Conservation (phyloP, 306 rosid genomes). For the Amphicarpaea edgeworthii region DNA sequence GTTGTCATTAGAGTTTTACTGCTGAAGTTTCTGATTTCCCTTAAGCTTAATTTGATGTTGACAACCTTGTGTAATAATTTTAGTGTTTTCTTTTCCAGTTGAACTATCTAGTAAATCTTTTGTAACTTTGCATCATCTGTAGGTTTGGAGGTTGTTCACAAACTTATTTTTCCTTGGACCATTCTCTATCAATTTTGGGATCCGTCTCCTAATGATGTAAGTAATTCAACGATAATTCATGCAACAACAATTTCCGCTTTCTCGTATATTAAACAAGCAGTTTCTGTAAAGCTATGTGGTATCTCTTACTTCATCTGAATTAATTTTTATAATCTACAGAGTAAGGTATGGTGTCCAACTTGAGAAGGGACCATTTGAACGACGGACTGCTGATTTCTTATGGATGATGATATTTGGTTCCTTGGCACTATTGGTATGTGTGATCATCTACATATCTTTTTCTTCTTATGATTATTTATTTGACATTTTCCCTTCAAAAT, state of each 20-base stretch:
- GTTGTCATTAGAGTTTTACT: constrained; percentile 28
- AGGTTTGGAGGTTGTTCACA: constrained; percentile 95
- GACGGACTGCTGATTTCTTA: constrained; percentile 91
- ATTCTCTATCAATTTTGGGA: constrained; percentile 89
- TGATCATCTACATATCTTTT: constrained; percentile 34
- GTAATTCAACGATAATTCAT: constrained; percentile 42
- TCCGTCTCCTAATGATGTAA: constrained; percentile 95
- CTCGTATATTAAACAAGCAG: not conserved
- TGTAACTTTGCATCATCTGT: constrained; percentile 48
- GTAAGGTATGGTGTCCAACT: constrained; percentile 96
- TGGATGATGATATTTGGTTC: constrained; percentile 98
- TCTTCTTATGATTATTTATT: constrained; percentile 29
- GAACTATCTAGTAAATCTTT: constrained; percentile 8
- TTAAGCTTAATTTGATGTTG: not conserved
- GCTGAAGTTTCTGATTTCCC: constrained; percentile 10
- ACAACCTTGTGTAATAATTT: not conserved
- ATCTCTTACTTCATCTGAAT: constrained; percentile 14
- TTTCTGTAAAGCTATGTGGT: not conserved
- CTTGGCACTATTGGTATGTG: constrained; percentile 69
- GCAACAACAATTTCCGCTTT: constrained; percentile 10
- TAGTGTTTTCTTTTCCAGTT: constrained; percentile 16
- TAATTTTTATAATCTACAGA: constrained; percentile 56
- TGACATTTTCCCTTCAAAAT: constrained; percentile 38
- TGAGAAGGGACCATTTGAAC: constrained; percentile 88
- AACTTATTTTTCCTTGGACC: constrained; percentile 89